These are phyloP conservation scores for Pythium guiyangense DNA, from an alignment of 352 stramenopile species.

Conservation along the genomic window DNA sequence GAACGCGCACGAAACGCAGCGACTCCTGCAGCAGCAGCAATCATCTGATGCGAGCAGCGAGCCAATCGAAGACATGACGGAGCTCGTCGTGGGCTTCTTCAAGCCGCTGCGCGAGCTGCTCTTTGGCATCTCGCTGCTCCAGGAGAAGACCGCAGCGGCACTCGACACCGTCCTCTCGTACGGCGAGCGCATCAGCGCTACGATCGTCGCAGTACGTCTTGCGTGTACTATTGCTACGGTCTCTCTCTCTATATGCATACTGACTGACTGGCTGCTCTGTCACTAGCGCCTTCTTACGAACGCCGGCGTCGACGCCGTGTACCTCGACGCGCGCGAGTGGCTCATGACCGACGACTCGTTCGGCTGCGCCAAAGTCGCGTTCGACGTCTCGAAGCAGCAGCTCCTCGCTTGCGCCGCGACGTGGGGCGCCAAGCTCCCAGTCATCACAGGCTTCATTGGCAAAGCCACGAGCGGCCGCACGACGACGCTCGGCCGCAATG, in stretches of 20 bases:
- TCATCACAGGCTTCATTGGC: constrained; percentile 82
- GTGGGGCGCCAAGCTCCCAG: constrained; percentile 48
- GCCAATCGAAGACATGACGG: constrained; percentile 48
- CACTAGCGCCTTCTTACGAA: constrained; percentile 39
- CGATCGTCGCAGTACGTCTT: constrained; percentile 49
- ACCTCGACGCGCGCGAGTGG: constrained; percentile 67
- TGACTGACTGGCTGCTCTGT: background rate
- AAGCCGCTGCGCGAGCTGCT: constrained; percentile 72
- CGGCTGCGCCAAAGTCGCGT: constrained; percentile 73
- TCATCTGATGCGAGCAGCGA: constrained; percentile 11
- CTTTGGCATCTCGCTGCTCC: constrained; percentile 67
- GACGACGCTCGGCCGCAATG: constrained; percentile 78
- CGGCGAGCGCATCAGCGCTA: constrained; percentile 69
- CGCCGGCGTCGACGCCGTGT: constrained; percentile 61
- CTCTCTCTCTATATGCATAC: background rate
- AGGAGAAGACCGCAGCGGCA: constrained; percentile 64
- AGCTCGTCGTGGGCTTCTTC: constrained; percentile 52
- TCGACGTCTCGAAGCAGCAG: constrained; percentile 72
- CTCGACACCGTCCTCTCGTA: constrained; percentile 79
- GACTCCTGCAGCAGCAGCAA: constrained; percentile 12
- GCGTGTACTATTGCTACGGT: background rate
- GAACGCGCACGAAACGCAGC: constrained; percentile 73
- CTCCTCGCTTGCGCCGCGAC: constrained; percentile 31
- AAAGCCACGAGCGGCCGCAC: constrained; percentile 52
- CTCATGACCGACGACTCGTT: constrained; percentile 67